phyloP scores from a whole-genome alignment of 2,329 filamentous ascomycete genomes.

The Cladosporium cucumerinum region DNA sequence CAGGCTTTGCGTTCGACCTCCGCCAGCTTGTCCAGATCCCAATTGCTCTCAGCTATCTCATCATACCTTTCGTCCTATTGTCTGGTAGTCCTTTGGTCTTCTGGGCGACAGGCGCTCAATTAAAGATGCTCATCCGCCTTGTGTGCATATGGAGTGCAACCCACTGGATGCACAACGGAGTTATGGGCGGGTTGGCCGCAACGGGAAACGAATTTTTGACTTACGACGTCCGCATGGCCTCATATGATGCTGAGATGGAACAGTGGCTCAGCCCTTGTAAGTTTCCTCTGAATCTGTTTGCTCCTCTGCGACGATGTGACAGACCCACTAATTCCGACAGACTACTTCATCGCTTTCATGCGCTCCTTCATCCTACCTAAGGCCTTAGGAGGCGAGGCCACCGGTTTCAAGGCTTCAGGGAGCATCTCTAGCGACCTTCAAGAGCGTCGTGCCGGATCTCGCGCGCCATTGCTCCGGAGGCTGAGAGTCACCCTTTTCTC shows the following conservation, averaged over 20 bases:
- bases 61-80: conserved; percentile 57
- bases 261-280: conserved; percentile 17
- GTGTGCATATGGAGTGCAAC: conserved; percentile 16
- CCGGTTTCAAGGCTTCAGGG: conserved; percentile 60
- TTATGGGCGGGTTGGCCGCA: conserved; percentile 15
- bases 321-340: neutral
- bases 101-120: conserved; percentile 43
- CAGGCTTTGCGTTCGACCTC: conserved; percentile 57
- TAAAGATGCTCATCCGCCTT: conserved; percentile 18
- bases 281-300: neutral
- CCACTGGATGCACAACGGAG: conserved; percentile 19
- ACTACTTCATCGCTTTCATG: conserved; percentile 14
- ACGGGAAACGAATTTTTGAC: conserved; percentile 33
- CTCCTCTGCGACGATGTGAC: neutral
- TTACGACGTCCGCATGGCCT: conserved; percentile 61
- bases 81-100: conserved; percentile 58
- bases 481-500: conserved; percentile 50
- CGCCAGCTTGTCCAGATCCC: conserved; percentile 45
- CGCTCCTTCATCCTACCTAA: conserved; percentile 23
- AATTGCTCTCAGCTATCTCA: conserved; percentile 55
- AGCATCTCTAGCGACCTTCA: conserved; percentile 55
- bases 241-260: conserved; percentile 53
- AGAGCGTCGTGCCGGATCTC: conserved; percentile 50
- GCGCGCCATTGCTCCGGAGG: conserved; percentile 49
- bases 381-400: conserved; percentile 51